Conservation (phyloP, 306 rosid genomes). For the Cucurbita moschata region DNA sequence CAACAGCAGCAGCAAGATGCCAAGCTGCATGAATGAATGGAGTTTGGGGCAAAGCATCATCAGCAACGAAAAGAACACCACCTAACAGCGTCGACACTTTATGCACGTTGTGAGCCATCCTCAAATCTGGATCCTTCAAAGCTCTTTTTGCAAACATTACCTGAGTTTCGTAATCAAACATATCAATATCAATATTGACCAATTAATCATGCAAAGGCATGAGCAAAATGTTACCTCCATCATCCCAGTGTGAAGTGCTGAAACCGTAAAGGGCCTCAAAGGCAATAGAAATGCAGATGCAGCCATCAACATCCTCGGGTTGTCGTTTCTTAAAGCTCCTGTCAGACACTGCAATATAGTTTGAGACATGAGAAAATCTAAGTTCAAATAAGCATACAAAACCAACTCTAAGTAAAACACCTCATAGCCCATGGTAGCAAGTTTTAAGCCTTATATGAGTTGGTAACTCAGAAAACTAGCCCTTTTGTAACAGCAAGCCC, state of each 20-base stretch:
- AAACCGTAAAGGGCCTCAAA: conserved; percentile 75
- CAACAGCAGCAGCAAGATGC: conserved; percentile 98
- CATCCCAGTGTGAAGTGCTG: conserved; percentile 88
- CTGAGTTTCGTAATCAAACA: conserved; percentile 20
- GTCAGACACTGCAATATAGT: conserved; percentile 55
- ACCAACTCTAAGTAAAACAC: not conserved
- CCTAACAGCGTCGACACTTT: conserved; percentile 74
- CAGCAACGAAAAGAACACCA: conserved; percentile 69
- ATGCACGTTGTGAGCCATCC: conserved; percentile 62
- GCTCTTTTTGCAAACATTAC: conserved; percentile 86
- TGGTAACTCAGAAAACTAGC: too few relatives aligned
- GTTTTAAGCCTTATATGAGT: not conserved
- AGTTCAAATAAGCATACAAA: not conserved
- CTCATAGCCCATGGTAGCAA: not conserved
- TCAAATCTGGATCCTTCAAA: conserved; percentile 68
- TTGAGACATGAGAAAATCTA: not conserved
- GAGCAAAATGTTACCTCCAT: conserved; percentile 54
- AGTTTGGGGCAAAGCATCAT: conserved; percentile 60
- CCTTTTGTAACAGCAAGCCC: too few relatives aligned
- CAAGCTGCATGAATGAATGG: conserved; percentile 94
- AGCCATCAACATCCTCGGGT: conserved; percentile 68
- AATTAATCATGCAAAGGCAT: not conserved
- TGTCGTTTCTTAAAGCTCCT: conserved; percentile 70
- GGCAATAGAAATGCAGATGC: conserved; percentile 80
- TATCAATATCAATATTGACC: not conserved